These are phyloP conservation scores for Fennellomyces sp. DNA, from an alignment of 371 early-diverging fungal species.

Conservation along the genomic window DNA sequence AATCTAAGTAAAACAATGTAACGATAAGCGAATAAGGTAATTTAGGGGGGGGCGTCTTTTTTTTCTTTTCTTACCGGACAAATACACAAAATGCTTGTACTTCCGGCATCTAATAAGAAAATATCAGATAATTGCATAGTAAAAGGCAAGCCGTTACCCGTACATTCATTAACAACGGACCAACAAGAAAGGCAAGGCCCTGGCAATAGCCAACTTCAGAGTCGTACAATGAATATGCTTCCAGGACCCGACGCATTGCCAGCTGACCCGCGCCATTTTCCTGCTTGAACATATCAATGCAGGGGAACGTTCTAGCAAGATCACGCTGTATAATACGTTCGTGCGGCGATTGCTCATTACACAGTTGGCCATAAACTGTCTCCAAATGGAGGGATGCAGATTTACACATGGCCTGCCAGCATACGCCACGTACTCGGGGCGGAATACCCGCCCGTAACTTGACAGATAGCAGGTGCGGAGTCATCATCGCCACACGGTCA, in stretches of 20 bases:
- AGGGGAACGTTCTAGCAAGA: conserved; percentile 88
- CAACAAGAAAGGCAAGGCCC: conserved; percentile 91
- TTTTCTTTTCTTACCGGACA: conserved; percentile 54
- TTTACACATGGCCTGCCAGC: conserved; percentile 89
- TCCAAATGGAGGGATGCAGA: conserved; percentile 75
- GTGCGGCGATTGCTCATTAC: conserved; percentile 74
- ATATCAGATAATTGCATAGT: no score
- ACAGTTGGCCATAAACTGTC: conserved; percentile 78
- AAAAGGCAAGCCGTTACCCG: conserved; percentile 13
- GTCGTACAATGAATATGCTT: conserved; percentile 91
- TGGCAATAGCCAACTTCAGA: conserved; percentile 94
- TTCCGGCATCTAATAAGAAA: conserved; percentile 92
- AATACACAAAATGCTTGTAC: conserved; percentile 91
- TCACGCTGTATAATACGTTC: conserved; percentile 90
- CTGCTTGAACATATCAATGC: conserved; percentile 81
- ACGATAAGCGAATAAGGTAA: background rate
- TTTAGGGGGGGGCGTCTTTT: background rate
- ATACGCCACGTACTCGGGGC: conserved; percentile 74
- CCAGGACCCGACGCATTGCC: conserved; percentile 78
- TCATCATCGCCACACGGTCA: conserved; percentile 48
- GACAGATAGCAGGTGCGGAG: conserved; percentile 55
- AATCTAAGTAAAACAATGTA: conserved; percentile 35
- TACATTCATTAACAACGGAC: conserved; percentile 86
- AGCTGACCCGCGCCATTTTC: conserved; percentile 84
- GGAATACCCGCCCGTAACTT: conserved; percentile 85